Base-by-base conservation (phyloP, 768 basidiomycete genomes). In the Trametes sanguinea region DNA sequence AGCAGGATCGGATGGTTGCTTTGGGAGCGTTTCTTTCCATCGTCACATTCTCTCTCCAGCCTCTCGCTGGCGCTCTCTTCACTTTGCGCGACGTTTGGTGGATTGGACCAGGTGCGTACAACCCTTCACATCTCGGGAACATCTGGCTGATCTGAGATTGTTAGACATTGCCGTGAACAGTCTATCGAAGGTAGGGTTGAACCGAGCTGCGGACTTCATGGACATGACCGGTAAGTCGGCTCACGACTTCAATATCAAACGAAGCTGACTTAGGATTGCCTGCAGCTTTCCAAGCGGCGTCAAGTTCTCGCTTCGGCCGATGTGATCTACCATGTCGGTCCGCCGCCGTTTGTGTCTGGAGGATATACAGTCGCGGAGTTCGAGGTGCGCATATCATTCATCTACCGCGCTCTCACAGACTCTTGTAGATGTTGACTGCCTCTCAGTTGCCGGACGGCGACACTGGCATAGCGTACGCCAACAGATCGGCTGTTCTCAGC, bases 231-330 rank as follows among this genome's bases (percentile, higher is more conserved):
- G 83, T 83, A 54, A 56, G 78, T 9, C 27, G 29, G 29, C 10
- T 27, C 27, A 13, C 27, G 10, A 16, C 8, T 7, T 13, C 4
- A 40, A 2, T 11, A 37, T 11, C 13, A 6, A n/a, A 35, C 3
- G 6, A 6, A 27, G 3, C 11, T 51, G n/a, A 42, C 37, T 14
- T 22, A 8, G 14, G 1, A 27, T 6, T 33, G 54, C 45, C 30
- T n/a, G 30, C 62, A 84, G 81, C 77, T 3, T 85, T 84, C 71
- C 69, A 83, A 43, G 78, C 81, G 42, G 84, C 83, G 7, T 80
- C 84, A 7, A 84, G 84, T 11, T 85, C n/a, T 78, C 62, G 81
- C 84, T 11, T 79, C 81, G 9, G 79, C 83, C 6, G 75, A 76
- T 1, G 77, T 81, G 9, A 67, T 82, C 27, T 85, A 83, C 64